Evolutionary conservation across 2,329 filamentous ascomycete species (phyloP), one percentile per base, ranked within the genome.

Genomic region (Rhynchosporium secalis): DNA sequence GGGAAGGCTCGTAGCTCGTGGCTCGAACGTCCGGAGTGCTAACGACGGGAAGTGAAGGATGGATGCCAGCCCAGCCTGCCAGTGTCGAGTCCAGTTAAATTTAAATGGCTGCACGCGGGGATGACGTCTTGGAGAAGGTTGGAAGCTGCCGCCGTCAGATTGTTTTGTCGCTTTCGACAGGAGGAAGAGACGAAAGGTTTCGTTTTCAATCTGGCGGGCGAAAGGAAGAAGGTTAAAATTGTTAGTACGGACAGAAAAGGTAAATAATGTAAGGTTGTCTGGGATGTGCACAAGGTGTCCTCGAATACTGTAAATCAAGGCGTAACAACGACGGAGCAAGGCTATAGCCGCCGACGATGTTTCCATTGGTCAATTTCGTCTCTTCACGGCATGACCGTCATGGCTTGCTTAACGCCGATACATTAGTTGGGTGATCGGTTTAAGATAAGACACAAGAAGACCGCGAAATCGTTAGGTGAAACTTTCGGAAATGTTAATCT

Each of bases 51-150:
- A 20, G 20, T 20, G 20, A 20, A 20, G 20, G 20, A 20, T 20
- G 20, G 20, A 20, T 20, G 20, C 20, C 20, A 20, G 20, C 20
- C 20, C 20, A 20, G 20, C 20, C 20, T 20, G 20, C 20, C 20
- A 36, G 9, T 36, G 33, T 36, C 33, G 33, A 2, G 33, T 36
- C 33, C 6, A 10, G 9, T 10, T 10, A 5, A 48, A 40, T 54
- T 12, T 40, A 10, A 29, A 40, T 28, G 20, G 36, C 7, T 40
- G 36, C 10, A 28, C 38, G 33, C 51, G 51, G 51, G 51, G 51
- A 54, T 54, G 51, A 41, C 51, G 51, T 41, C 20, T 6, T 40
- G 51, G 9, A 20, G 33, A 54, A 54, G 51, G 33, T 54, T 54
- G 28, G 15, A 38, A 40, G 31, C 33, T 33, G 51, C 51, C 51